These are phyloP conservation scores for Ceratobasidium sp. DNA, from an alignment of 1,284 basidiomycete species.

Conservation along the genomic window DNA sequence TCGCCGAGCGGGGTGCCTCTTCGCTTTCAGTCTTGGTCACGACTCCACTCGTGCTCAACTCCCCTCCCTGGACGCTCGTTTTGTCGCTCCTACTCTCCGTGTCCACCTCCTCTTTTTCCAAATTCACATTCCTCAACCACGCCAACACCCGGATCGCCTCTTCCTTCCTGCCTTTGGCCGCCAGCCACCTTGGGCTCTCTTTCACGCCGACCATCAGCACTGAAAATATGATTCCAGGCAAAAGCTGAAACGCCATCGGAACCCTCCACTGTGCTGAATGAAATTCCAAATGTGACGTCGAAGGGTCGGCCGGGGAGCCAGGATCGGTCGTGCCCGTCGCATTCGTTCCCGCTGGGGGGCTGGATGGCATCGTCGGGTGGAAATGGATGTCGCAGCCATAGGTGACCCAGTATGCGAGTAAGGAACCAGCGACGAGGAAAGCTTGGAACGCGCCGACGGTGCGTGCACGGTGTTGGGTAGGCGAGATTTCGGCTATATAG, in stretches of 20 bases:
- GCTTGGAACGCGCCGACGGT: slow-evolving; percentile 46
- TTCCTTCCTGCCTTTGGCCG: slow-evolving; percentile 19
- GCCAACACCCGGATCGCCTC: slow-evolving; percentile 31
- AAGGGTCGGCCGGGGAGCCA: slow-evolving; percentile 23
- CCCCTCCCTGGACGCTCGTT: not conserved
- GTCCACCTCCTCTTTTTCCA: slow-evolving; percentile 1
- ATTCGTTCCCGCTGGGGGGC: slow-evolving; percentile 13
- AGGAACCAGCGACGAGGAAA: slow-evolving; percentile 38
- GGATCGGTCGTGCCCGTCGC: slow-evolving; percentile 32
- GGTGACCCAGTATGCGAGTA: slow-evolving; percentile 36
- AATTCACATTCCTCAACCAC: slow-evolving; percentile 20
- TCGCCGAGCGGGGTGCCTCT: not conserved
- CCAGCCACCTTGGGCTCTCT: slow-evolving; percentile 45
- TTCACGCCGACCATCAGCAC: slow-evolving; percentile 41
- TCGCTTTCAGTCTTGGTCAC: not conserved
- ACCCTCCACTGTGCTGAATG: slow-evolving; percentile 29
- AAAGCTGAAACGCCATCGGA: slow-evolving; percentile 18
- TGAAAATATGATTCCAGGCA: slow-evolving; percentile 40
- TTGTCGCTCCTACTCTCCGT: slow-evolving; percentile 5
- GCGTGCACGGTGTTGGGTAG: slow-evolving; percentile 43
- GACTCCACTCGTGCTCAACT: not conserved
- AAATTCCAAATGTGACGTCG: slow-evolving; percentile 17
- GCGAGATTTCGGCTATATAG: slow-evolving; percentile 44
- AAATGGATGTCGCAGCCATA: slow-evolving; percentile 35
- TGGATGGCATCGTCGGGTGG: not conserved